Base-by-base conservation (phyloP, 306 rosid genomes). In the Datisca glomerata region DNA sequence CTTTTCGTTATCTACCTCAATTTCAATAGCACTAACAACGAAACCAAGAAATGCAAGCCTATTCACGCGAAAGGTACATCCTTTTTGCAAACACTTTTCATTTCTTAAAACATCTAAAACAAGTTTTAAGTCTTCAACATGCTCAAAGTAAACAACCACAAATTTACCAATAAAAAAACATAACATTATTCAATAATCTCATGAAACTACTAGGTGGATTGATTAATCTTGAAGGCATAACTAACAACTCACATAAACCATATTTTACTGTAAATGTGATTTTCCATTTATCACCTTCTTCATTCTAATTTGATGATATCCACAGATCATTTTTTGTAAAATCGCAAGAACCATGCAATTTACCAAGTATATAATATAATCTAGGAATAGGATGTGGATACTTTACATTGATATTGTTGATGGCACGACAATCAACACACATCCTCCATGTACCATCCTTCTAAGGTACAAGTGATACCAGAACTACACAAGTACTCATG, bases 121-220 rank as follows among this genome's bases (percentile, higher is more conserved):
- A 16, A 6, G 5, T 39, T 17, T 14, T 18, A 39, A 39, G 16
- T 18, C 21, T 5, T 16, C 22, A 16, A 40, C 22, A 40, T 40
- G 24, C 8, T 40, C 41, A 36, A 40, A 40, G 12, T 40, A 40
- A 4, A 40, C 45, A 2, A 40, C 24, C 0, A 16, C 45, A 40
- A 40, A 40, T 16, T 8, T 16, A 6, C 24, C 21, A 3, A 8
- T 40, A 40, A 16, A 40, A 7, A 7, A n/a, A 36, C 6, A 16
- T 16, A 36, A 36, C 41, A 36, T 36, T n/a, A 15, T 36, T 36
- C 41, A 36, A 9, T 16, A 36, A 36, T 12, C 41, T n/a, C 41
- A 36, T 36, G 3, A 36, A 36, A 2, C 5, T 36, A 15, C 15
- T 36, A 0, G 8, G 41, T 12, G 41, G 15, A 36, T 28, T 28